These are phyloP conservation scores for Gastrolobium villosum DNA, from an alignment of 306 rosid genomes.

Conservation along the genomic window DNA sequence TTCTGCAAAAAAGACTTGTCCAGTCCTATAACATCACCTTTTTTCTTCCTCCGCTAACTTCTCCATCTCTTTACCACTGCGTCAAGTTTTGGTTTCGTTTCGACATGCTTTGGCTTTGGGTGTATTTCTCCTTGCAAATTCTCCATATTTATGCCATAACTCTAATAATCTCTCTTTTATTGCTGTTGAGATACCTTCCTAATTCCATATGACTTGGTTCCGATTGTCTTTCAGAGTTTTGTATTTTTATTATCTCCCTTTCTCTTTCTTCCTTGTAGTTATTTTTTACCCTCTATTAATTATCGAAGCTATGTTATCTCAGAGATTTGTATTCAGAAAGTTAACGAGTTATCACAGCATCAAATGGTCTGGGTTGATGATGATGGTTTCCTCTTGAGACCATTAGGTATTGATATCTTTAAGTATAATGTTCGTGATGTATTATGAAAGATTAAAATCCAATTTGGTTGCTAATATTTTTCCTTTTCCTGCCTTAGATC, in stretches of 20 bases:
- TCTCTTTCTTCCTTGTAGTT: conserved; percentile 9
- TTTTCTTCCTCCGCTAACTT: no score
- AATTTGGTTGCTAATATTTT: conserved; percentile 43
- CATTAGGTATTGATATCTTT: conserved; percentile 71
- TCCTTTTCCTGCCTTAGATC: conserved; percentile 64
- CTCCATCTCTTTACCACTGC: no score
- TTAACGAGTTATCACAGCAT: conserved; percentile 79
- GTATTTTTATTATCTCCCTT: background rate
- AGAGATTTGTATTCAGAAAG: conserved; percentile 87
- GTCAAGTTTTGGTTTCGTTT: no score
- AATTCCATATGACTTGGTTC: no score
- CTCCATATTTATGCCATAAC: no score
- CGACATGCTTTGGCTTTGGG: no score
- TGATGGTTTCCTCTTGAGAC: conserved; percentile 95
- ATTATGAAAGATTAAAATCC: conserved; percentile 31
- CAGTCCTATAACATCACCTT: no score
- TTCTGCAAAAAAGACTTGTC: no score
- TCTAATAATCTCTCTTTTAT: no score
- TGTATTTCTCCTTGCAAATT: no score
- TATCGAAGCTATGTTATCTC: conserved; percentile 46
- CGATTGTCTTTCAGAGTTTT: conserved; percentile 8
- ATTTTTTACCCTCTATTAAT: conserved; percentile 6
- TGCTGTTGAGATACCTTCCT: no score
- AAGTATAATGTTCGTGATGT: conserved; percentile 24
- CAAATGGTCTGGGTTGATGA: conserved; percentile 94